Conservation (phyloP, 352 stramenopile species). For the Pythium vanterpoolii region DNA sequence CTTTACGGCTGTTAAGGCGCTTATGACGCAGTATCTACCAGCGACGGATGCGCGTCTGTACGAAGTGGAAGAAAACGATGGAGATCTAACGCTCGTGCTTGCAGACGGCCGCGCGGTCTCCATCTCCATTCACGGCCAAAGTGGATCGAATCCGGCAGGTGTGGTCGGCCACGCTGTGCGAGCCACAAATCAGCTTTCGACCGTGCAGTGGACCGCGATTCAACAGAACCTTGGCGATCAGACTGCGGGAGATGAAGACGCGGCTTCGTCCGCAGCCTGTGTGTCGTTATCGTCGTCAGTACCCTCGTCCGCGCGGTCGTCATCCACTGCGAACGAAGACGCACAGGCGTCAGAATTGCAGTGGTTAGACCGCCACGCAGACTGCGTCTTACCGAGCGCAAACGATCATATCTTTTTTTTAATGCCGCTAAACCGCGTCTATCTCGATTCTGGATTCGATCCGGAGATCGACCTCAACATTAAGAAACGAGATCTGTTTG, state of each 20-base stretch:
- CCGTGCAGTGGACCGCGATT: conserved; percentile 5
- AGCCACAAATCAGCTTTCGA: background rate
- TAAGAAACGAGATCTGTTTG: conserved; percentile 12
- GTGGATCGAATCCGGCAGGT: background rate
- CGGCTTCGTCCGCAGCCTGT: background rate
- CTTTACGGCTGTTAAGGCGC: conserved; percentile 39
- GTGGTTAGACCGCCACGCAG: conserved; percentile 17
- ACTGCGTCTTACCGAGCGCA: conserved; percentile 15
- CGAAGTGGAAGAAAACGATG: conserved; percentile 23
- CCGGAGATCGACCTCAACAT: conserved; percentile 18
- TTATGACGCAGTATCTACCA: conserved; percentile 38
- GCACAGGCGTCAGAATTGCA: background rate
- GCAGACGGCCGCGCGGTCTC: background rate
- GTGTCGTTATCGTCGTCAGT: background rate
- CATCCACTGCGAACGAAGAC: background rate
- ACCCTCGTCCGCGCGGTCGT: conserved; percentile 1
- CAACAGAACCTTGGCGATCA: background rate
- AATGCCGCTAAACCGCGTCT: conserved; percentile 10
- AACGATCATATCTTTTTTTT: conserved; percentile 15
- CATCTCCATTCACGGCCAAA: conserved; percentile 1
- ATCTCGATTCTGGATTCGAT: conserved; percentile 15
- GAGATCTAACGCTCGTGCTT: background rate
- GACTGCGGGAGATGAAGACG: background rate
- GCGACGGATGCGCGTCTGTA: conserved; percentile 26
- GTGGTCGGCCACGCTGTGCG: conserved; percentile 9